Evolutionary conservation across 2,329 filamentous ascomycete genomes (phyloP), one percentile per base, ranked within the genome.

Genomic region (Ophiostoma novo-ulmi): DNA sequence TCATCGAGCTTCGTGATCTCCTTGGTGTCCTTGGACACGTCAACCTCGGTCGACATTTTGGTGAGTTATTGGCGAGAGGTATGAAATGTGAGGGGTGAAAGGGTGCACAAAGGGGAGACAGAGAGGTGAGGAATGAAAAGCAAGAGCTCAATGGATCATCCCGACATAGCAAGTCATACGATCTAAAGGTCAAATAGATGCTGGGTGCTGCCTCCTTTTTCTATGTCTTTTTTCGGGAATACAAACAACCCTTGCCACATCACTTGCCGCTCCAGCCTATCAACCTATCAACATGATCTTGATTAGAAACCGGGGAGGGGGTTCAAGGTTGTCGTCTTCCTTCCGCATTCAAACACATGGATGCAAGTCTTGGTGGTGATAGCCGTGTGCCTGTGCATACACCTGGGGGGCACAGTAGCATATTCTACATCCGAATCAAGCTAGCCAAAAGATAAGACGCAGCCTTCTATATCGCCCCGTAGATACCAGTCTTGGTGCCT

Each of bases 41-140:
- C 35, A 66, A 36, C 58, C 26, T 36, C 58, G 35, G 63, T 66
- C 36, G 63, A 66, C 35, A 66, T 66, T 39, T 20, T 64, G 52
- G 31, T 26, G 31, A 17, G 8, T 8, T 35, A 6, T 35, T 36
- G 58, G 58, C 58, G 13, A 64, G 58, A 64, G 26, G 26, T 20
- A 36, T 35, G 31, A 36, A 36, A 31, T 64, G 58, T 64, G 31
- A 14, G 52, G 36, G 3, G 26, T 61, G 31, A 61, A 48, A n/a
- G n/a, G 44, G 44, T 20, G 44, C 44, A 48, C 44, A 48, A 48
- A 48, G 44, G 44, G 44, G 44, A 17, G 44, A 48, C n/a, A 26
- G 52, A 31, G n/a, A n/a, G 22, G 52, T 26, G n/a, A 58, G 26
- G 52, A 58, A 26, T 58, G 52, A 11, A 55, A 58, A 58, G 52